These are phyloP conservation scores for Pulveroboletus sp. DNA, from an alignment of 768 basidiomycete genomes.

Conservation along the genomic window DNA sequence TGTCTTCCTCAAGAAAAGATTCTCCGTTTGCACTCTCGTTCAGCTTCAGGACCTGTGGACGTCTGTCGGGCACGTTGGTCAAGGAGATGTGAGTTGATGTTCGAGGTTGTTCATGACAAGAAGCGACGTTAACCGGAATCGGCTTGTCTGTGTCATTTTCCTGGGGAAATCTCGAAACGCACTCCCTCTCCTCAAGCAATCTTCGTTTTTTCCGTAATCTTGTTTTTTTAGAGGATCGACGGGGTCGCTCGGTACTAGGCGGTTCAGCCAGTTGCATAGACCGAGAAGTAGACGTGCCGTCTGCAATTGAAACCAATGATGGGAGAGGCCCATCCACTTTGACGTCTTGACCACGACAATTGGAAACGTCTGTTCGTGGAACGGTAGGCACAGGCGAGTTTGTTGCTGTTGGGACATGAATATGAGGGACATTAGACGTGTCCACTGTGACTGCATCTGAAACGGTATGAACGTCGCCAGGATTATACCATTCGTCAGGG, in stretches of 20 bases:
- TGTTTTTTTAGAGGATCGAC: neutral
- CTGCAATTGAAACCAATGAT: neutral
- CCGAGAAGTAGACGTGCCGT: neutral
- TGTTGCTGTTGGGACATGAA: neutral
- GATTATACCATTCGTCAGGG: slow-evolving; percentile 27
- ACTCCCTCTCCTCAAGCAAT: slow-evolving; percentile 11
- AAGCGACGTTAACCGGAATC: neutral
- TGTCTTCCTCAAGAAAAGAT: neutral
- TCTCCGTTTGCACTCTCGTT: neutral
- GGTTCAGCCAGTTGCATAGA: neutral
- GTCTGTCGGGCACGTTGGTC: neutral
- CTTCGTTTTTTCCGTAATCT: slow-evolving; percentile 18
- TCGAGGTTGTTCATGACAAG: slow-evolving; percentile 4
- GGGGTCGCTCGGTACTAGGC: neutral
- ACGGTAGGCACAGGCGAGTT: neutral
- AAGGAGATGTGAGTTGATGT: neutral
- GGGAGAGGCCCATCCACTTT: neutral
- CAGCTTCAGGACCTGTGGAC: neutral
- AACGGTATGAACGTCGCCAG: slow-evolving; percentile 10
- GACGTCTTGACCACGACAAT: neutral
- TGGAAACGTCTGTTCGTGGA: neutral
- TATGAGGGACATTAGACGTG: neutral
- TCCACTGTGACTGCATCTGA: slow-evolving; percentile 10
- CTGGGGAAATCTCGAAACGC: neutral
- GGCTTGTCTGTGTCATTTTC: neutral